Conservation (phyloP, 805 yeast species). For the Candida palmyrensis region DNA sequence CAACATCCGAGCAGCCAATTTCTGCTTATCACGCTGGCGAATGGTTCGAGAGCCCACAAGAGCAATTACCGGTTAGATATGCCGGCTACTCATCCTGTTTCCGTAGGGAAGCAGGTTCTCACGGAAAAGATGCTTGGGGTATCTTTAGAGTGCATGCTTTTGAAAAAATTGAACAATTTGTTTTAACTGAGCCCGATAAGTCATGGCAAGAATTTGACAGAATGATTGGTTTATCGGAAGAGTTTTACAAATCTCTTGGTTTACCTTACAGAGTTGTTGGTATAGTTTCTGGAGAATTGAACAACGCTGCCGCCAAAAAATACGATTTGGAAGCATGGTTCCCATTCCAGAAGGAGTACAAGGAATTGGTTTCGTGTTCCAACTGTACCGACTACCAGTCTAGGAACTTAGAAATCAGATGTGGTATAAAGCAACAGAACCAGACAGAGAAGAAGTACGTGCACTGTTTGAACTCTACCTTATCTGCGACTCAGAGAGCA, state of each 20-base stretch:
- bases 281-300: constrained; percentile 96
- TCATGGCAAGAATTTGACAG: constrained; percentile 97
- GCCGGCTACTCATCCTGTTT: constrained; percentile 99
- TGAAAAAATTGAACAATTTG: constrained; percentile 97
- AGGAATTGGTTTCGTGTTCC: constrained; percentile 96
- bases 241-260: constrained; percentile 85
- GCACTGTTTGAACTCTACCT: constrained; percentile 95
- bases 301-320: constrained; percentile 98
- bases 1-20: constrained; percentile 98
- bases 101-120: constrained; percentile 99
- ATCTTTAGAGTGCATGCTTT: constrained; percentile 98
- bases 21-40: constrained; percentile 96
- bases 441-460: constrained; percentile 97
- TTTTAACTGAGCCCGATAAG: constrained; percentile 93
- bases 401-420: constrained; percentile 96
- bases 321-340: constrained; percentile 99
- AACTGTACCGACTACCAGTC: constrained; percentile 99
- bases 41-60: constrained; percentile 97
- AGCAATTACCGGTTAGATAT: constrained; percentile 93
- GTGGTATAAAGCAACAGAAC: constrained; percentile 94
- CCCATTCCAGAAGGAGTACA: constrained; percentile 98
- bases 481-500: constrained; percentile 98
- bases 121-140: constrained; percentile 99
- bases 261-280: constrained; percentile 97
- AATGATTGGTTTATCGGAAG: constrained; percentile 89